Percentiles rank a stretch among this genome's conserved stretches.
Conservation (phyloP, 2,329 filamentous ascomycete species). For the Nakataea oryzae region DNA sequence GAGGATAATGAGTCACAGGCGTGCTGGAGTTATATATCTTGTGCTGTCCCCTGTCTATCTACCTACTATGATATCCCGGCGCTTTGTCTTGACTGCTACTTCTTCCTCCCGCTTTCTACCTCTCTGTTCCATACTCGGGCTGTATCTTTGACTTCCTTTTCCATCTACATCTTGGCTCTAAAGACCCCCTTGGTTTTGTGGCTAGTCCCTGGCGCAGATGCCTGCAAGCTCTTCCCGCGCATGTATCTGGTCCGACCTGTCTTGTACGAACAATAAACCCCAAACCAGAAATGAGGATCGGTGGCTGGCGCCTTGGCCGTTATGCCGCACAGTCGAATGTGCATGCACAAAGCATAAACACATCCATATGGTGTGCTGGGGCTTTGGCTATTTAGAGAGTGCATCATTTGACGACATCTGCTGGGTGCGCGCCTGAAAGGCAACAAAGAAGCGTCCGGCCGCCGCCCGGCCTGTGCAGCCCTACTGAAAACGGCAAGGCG, state of each 20-base stretch:
- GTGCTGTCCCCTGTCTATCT: neutral
- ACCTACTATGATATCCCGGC: constrained; percentile 2
- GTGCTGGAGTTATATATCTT: neutral
- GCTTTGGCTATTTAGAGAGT: neutral
- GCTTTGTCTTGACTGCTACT: neutral
- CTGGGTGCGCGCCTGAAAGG: too few relatives aligned
- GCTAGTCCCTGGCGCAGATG: neutral
- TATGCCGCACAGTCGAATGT: neutral
- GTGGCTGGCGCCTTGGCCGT: neutral
- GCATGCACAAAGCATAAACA: neutral
- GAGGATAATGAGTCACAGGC: neutral
- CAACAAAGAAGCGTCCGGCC: too few relatives aligned
- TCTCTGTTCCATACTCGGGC: neutral
- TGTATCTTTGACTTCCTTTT: neutral
- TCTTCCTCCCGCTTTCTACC: neutral
- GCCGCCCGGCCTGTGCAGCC: too few relatives aligned
- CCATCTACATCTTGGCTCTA: neutral
- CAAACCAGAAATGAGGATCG: neutral
- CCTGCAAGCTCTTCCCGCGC: neutral
- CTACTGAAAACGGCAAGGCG: too few relatives aligned
- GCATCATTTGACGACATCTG: too few relatives aligned
- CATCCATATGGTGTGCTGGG: too few relatives aligned
- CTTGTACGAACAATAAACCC: neutral
- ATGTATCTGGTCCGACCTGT: neutral
- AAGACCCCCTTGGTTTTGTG: neutral